A percentile compares a stretch with the other conserved stretches of the same genome.
Evolutionary conservation across 495 filamentous ascomycete species (phyloP).

Genomic region (Lepraria neglecta): DNA sequence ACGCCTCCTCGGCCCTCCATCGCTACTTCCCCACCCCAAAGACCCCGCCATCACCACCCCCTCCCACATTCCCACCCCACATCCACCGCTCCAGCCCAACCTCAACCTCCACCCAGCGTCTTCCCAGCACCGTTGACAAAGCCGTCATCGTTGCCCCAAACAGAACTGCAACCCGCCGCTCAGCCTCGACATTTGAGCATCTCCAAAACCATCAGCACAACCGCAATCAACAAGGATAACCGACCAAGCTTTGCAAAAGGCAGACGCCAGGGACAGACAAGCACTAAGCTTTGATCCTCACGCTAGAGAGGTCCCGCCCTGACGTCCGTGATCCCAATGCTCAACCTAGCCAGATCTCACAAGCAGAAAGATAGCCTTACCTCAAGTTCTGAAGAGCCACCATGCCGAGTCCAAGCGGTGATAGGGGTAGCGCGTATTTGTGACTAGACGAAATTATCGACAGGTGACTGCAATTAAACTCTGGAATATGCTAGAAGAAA

Average conservation of each 20-base stretch:
- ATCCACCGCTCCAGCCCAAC: constrained; percentile 14
- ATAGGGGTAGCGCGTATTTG: constrained; percentile 15
- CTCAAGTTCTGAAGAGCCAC: constrained; percentile 2
- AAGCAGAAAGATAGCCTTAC: constrained; percentile 11
- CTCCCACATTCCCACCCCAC: constrained; percentile 2
- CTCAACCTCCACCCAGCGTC: constrained; percentile 19
- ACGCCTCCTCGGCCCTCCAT: constrained; percentile 20
- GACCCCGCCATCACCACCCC: constrained; percentile 1
- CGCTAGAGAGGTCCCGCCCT: constrained; percentile 80
- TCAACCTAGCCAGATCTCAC: constrained; percentile 6
- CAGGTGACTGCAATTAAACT: constrained; percentile 14
- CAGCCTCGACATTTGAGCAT: constrained; percentile 29
- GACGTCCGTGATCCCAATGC: constrained; percentile 24
- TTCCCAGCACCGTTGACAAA: constrained; percentile 17
- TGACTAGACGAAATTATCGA: constrained; percentile 12
- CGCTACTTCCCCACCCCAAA: constrained; percentile 26
- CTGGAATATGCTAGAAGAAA: constrained; percentile 23
- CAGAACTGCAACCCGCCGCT: constrained; percentile 20
- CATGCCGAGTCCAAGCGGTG: constrained; percentile 15
- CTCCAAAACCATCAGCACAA: constrained; percentile 22
- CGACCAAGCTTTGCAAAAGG: constrained; percentile 21
- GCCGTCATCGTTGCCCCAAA: constrained; percentile 23
- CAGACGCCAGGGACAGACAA: constrained; percentile 55
- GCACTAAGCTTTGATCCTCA: constrained; percentile 92
- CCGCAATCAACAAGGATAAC: constrained; percentile 16